Base-by-base conservation (phyloP, 148 eudicot species). In the Chenopodium formosanum region DNA sequence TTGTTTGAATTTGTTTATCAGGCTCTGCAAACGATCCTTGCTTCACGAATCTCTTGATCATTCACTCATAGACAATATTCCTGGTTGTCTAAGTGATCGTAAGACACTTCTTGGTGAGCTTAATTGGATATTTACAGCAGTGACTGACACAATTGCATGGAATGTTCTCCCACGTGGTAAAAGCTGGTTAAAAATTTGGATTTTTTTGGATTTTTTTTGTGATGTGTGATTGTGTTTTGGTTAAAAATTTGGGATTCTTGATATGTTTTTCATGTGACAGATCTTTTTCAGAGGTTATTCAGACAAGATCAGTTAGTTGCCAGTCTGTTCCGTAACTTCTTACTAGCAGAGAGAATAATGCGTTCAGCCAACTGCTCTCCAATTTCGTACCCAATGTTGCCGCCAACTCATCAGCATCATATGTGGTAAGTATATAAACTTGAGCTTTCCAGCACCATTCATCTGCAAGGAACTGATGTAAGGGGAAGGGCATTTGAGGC, bases 131-230 rank as follows among this genome's bases (percentile, higher is more conserved):
- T 96, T 94, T 79, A 91, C 97, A 9, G 98, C 99, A 44, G 93
- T 96, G 40, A 96, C 99, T 2, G 98, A 96, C 85, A 96, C 99
- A 82, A 94, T 96, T 88, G 99, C 99, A 70, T 96, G 99, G 99
- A 94, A 92, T 90, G 97, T 96, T 84, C 94, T 96, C 46, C 99
- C 99, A 65, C 97, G 90, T 85, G 98, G 99, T 96, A 90, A 70
- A 40, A 53, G 56, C 20, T 9, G 27, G 63, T 27, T 27, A 27
- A 0, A 27, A 27, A 27, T 27, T 27, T 27, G 29, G 29, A 27
- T 52, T 69, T 56, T 67, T 40, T 37, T 37, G 44, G 62, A 56
- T 50, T 11, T 12, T 2, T 2, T 50, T 11, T 48, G 52, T 48
- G 52, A 40, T 10, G 52, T 11, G 9, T n/a, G 64, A 25, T 52